These are phyloP conservation scores for Chalaropsis ovoidea DNA, from an alignment of 2,329 filamentous ascomycete species.

Conservation along the genomic window DNA sequence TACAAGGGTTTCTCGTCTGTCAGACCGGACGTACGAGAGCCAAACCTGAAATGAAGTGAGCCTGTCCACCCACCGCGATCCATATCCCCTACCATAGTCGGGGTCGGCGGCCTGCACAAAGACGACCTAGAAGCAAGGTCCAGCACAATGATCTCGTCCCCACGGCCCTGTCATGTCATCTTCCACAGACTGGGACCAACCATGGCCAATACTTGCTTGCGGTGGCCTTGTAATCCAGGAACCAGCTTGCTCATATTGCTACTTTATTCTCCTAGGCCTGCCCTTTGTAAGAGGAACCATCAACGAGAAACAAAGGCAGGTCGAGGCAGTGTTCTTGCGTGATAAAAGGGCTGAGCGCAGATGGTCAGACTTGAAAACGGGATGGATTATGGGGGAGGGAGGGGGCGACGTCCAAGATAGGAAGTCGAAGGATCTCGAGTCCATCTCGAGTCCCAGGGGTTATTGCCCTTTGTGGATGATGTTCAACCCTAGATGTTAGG, in stretches of 20 bases:
- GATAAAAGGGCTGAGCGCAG: not conserved
- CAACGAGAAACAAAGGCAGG: not conserved
- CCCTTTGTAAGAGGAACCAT: no score
- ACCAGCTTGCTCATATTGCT: not conserved
- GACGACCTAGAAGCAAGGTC: no score
- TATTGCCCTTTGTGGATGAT: not conserved
- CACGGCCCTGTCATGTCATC: no score
- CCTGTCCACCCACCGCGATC: no score
- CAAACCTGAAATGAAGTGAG: not conserved
- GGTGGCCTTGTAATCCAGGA: not conserved
- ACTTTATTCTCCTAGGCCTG: not conserved
- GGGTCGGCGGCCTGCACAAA: no score
- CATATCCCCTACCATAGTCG: no score
- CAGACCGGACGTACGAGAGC: not conserved
- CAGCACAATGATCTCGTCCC: no score
- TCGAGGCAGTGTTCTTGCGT: slow-evolving; percentile 1
- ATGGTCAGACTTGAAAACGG: not conserved
- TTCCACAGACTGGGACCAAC: no score
- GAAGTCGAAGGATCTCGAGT: slow-evolving; percentile 1
- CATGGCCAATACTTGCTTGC: not conserved
- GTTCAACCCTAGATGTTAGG: not conserved
- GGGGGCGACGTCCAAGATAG: not conserved
- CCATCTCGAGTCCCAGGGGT: not conserved
- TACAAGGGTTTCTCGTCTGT: not conserved
- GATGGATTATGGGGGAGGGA: not conserved